Evolutionary conservation across 1,284 basidiomycete species (phyloP).

Genomic region (Rhodofomes roseus): DNA sequence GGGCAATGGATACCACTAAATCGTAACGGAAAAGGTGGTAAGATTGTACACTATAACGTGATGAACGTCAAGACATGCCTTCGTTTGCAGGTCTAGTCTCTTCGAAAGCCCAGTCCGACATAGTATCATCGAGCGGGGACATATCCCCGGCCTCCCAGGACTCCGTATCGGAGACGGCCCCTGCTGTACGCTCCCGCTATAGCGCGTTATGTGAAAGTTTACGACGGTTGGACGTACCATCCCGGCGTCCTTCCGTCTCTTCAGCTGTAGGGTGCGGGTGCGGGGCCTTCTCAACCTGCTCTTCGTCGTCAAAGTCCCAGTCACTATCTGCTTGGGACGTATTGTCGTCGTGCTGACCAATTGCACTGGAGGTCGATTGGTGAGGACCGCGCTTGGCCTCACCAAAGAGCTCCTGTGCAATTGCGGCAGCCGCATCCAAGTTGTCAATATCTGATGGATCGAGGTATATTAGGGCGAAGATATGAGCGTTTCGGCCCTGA

Average conservation of each 20-base stretch:
- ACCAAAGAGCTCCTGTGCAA: not conserved
- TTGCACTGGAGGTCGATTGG: not conserved
- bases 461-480: not conserved
- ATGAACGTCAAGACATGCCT: no score
- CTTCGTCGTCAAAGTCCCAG: not conserved
- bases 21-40: no score
- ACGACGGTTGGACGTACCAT: no score
- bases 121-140: not conserved
- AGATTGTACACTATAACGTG: no score
- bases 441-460: not conserved
- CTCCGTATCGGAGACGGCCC: not conserved
- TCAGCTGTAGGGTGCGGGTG: no score
- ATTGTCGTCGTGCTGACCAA: not conserved
- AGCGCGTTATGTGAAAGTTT: no score
- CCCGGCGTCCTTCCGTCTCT: no score
- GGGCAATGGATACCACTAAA: not conserved
- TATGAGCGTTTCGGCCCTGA: no score
- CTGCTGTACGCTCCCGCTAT: not conserved
- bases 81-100: no score
- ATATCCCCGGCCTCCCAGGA: not conserved
- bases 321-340: not conserved
- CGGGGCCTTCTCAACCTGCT: not conserved
- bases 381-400: not conserved
- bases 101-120: not conserved
- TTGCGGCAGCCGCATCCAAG: not conserved